Conservation (phyloP, 768 basidiomycete species). For the Daedalea quercina region DNA sequence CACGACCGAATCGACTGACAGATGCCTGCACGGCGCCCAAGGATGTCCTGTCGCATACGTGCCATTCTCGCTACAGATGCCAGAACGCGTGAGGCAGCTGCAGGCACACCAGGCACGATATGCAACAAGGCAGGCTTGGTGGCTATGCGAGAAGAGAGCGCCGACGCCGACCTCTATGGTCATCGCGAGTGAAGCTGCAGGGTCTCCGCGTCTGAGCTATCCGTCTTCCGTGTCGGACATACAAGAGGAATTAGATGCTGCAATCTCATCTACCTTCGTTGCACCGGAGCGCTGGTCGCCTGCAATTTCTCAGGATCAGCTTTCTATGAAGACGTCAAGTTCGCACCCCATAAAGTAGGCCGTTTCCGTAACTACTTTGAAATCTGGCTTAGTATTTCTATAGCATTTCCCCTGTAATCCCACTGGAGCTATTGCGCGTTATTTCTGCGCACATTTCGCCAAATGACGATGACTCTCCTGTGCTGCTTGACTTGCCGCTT, state of each 20-base stretch:
- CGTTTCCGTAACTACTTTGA: neutral
- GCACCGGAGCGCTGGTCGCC: slow-evolving; percentile 15
- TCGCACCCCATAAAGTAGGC: slow-evolving; percentile 81
- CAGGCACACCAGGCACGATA: slow-evolving; percentile 42
- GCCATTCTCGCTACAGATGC: slow-evolving; percentile 58
- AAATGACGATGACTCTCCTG: slow-evolving; percentile 12
- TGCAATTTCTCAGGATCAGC: neutral
- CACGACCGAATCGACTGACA: too few relatives aligned
- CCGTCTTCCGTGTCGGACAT: slow-evolving; percentile 24
- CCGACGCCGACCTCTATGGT: neutral
- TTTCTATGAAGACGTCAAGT: slow-evolving; percentile 59
- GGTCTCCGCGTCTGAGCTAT: neutral
- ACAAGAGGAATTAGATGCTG: slow-evolving; percentile 44
- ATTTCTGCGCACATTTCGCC: slow-evolving; percentile 31
- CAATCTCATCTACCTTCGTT: slow-evolving; percentile 40
- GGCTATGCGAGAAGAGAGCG: slow-evolving; percentile 28
- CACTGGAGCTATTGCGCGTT: slow-evolving; percentile 38
- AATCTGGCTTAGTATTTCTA: neutral
- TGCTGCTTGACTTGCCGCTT: slow-evolving; percentile 29
- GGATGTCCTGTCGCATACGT: slow-evolving; percentile 53
- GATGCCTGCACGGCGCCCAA: slow-evolving; percentile 17
- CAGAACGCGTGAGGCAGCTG: slow-evolving; percentile 48
- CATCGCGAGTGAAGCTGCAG: neutral
- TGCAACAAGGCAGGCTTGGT: slow-evolving; percentile 39
- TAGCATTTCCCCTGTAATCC: slow-evolving; percentile 53